phyloP scores from a whole-genome alignment of 2,329 filamentous ascomycete species.

The Epichloe elymi region DNA sequence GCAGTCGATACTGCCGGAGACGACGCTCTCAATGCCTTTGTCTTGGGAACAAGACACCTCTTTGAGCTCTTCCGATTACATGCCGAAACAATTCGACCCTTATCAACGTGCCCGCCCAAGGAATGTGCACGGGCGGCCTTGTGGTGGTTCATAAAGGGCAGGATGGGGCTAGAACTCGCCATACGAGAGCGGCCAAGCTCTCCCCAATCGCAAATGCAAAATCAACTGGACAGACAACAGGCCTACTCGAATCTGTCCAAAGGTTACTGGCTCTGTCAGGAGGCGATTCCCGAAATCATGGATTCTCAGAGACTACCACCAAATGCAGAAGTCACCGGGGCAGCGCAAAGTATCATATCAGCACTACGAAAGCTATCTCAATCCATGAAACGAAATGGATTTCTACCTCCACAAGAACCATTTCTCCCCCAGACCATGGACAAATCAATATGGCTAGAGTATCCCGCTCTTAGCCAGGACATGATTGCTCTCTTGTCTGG shows the following conservation, averaged over 20 bases:
- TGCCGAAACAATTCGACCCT: constrained; percentile 57
- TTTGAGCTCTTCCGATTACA: constrained; percentile 65
- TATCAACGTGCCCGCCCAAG: constrained; percentile 47
- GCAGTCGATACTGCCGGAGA: constrained; percentile 36
- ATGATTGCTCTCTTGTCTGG: constrained; percentile 58
- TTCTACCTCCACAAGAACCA: constrained; percentile 56
- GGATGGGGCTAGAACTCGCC: constrained; percentile 58
- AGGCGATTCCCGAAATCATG: constrained; percentile 37
- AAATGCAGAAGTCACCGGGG: constrained; percentile 36
- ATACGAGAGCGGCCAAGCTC: constrained; percentile 48
- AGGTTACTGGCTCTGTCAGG: constrained; percentile 63
- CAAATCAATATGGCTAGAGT: constrained; percentile 69
- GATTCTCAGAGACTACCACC: constrained; percentile 27
- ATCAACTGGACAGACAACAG: constrained; percentile 51
- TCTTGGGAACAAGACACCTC: constrained; percentile 56
- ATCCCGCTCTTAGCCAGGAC: constrained; percentile 60
- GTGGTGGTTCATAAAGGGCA: constrained; percentile 86
- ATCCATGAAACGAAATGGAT: constrained; percentile 74
- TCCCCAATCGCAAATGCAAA: constrained; percentile 39
- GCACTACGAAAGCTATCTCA: constrained; percentile 61
- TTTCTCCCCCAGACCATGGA: constrained; percentile 68
- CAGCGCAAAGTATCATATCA: constrained; percentile 43
- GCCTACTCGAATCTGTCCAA: constrained; percentile 80
- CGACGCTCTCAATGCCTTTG: constrained; percentile 58
- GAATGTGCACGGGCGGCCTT: constrained; percentile 60